Conservation (phyloP, 768 basidiomycete species). For the Hypsizygus marmoreus region DNA sequence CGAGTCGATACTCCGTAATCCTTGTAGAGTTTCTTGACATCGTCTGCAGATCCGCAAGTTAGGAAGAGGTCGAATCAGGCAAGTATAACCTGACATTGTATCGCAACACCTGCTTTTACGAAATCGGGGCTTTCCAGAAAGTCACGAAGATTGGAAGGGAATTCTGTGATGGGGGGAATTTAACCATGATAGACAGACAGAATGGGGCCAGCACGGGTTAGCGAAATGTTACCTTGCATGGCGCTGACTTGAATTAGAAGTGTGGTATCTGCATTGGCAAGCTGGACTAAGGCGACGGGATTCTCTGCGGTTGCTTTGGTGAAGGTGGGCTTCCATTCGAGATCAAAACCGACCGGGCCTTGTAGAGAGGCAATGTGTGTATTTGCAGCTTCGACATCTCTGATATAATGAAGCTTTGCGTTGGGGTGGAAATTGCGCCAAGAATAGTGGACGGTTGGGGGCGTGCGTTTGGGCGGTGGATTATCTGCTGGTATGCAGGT, state of each 20-base stretch:
- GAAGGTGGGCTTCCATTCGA: constrained; percentile 77
- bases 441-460: constrained; percentile 30
- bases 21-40: constrained; percentile 63
- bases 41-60: constrained; percentile 43
- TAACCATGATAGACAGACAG: constrained; percentile 6
- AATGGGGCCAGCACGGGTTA: constrained; percentile 3
- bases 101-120: constrained; percentile 72
- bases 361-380: constrained; percentile 28
- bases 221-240: constrained; percentile 47
- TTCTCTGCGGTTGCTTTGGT: constrained; percentile 57
- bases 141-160: constrained; percentile 50
- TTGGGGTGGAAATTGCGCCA: constrained; percentile 35
- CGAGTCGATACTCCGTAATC: constrained; percentile 45
- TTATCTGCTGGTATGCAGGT: not conserved
- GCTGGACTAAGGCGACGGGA: constrained; percentile 73
- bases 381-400: constrained; percentile 34
- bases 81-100: constrained; percentile 54
- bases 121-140: constrained; percentile 56
- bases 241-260: constrained; percentile 65
- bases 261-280: constrained; percentile 57
- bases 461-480: not conserved
- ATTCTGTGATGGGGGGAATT: constrained; percentile 35
- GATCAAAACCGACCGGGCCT: constrained; percentile 64
- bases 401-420: constrained; percentile 35
- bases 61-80: constrained; percentile 9